Evolutionary conservation across 495 filamentous ascomycete species (phyloP).

Genomic region (Trypethelium eluteriae): DNA sequence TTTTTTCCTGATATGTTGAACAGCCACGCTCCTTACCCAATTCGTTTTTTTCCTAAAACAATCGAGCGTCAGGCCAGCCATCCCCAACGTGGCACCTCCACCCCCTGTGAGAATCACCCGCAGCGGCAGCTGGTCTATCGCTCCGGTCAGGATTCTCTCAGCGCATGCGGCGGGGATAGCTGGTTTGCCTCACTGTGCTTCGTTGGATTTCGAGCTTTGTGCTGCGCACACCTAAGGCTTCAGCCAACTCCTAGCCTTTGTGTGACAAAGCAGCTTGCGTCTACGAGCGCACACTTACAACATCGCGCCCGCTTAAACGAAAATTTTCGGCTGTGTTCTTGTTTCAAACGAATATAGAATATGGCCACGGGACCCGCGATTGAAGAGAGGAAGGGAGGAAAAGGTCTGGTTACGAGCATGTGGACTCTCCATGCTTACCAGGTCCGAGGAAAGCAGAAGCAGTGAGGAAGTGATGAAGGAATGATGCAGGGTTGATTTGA

Average conservation of each 20-base stretch:
- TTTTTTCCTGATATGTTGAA: slow-evolving; percentile 1
- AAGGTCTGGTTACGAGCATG: neutral
- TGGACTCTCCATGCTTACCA: neutral
- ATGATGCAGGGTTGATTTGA: neutral
- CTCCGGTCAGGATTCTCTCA: neutral
- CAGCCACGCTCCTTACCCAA: slow-evolving; percentile 6
- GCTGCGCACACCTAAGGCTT: neutral
- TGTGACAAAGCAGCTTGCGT: no score
- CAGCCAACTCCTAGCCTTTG: neutral
- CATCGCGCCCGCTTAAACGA: neutral
- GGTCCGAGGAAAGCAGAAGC: neutral
- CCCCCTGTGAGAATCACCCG: neutral
- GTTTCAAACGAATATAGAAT: no score
- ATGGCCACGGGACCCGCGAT: slow-evolving; percentile 1
- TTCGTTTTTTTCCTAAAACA: neutral
- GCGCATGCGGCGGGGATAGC: neutral
- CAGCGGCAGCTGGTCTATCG: slow-evolving; percentile 5
- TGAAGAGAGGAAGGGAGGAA: neutral
- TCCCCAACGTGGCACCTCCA: neutral
- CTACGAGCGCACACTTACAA: neutral
- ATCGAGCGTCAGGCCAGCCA: neutral
- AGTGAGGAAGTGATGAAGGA: neutral
- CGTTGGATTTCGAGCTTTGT: neutral
- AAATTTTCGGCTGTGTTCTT: neutral
- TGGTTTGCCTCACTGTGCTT: no score